Base-by-base conservation (phyloP, 2,329 filamentous ascomycete species). In the Venturia carpophila region DNA sequence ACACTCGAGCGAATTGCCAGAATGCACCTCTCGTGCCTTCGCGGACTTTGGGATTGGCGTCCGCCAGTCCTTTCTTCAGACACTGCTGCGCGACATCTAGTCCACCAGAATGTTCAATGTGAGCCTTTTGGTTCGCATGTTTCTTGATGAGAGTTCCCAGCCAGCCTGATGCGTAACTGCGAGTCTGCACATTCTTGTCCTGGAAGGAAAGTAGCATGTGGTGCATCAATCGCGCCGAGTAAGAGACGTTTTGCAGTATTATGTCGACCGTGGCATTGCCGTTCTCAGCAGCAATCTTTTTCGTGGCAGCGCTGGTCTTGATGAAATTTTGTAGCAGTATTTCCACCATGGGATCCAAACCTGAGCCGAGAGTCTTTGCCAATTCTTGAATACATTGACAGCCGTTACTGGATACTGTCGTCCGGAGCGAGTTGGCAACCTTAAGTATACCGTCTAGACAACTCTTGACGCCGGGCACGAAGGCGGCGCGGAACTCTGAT, bases 101-200 rank as follows among this genome's bases (percentile, higher is more conserved):
- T 4, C 92, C 91, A 52, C 92, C 92, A 0, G 84, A 84, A 72
- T 95, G 91, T 73, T 97, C 93, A 67, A 97, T 82, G 49, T 91
- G 87, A 68, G 80, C 84, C 77, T 92, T 96, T 76, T 96, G 90
- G 68, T 85, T 82, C 0, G 84, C 79, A 73, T 95, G 90, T 70
- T 91, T 90, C 69, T 83, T 87, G 47, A 99, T 78, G 24, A 97
- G 76, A 0, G 88, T 95, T 75, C 87, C 90, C 39, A 97, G 78
- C 94, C 94, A 99, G 9, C 84, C 87, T 1, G 89, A 82, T 1
- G 87, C 88, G 75, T 88, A 96, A 1, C 85, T 84, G 67, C 94
- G 86, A 19, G 92, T 88, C 72, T 94, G 89, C 2, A 92, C 88
- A 72, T 97, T 97, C 79, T 97, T 97, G 78, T 99, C 93, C 73